phyloP scores from a whole-genome alignment of 2,329 filamentous ascomycete species.

The Aspergillus transmontanensis region DNA sequence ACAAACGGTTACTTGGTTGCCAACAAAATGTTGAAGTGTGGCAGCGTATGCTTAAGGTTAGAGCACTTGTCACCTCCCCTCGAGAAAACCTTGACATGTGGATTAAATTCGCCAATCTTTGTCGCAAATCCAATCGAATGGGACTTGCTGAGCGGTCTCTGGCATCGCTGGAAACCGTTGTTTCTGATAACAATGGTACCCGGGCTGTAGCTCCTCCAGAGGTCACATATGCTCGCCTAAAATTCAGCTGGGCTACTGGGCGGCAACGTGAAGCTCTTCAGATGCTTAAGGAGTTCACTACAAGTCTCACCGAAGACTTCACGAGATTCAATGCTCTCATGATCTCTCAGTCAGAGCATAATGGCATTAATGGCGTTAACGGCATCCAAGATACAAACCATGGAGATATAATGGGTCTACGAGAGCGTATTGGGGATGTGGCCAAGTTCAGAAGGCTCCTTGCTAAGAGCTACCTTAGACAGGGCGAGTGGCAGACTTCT shows the following conservation, averaged over 20 bases:
- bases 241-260: slow-evolving; percentile 91
- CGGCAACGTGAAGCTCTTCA: slow-evolving; percentile 64
- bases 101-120: slow-evolving; percentile 99
- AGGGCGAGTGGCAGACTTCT: slow-evolving; percentile 92
- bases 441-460: slow-evolving; percentile 69
- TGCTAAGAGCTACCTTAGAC: slow-evolving; percentile 92
- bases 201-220: slow-evolving; percentile 61
- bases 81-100: slow-evolving; percentile 98
- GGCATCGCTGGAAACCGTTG: slow-evolving; percentile 80
- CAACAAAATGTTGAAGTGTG: slow-evolving; percentile 98
- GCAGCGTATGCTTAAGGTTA: slow-evolving; percentile 96
- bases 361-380: slow-evolving; percentile 52
- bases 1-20: slow-evolving; percentile 88
- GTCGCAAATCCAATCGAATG: slow-evolving; percentile 92
- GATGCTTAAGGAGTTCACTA: slow-evolving; percentile 64
- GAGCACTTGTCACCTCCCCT: slow-evolving; percentile 87
- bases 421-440: slow-evolving; percentile 50
- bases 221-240: slow-evolving; percentile 94
- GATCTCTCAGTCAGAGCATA: slow-evolving; percentile 39
- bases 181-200: slow-evolving; percentile 50
- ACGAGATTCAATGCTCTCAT: slow-evolving; percentile 47
- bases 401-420: slow-evolving; percentile 40
- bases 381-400: slow-evolving; percentile 46
- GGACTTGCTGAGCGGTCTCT: slow-evolving; percentile 94
- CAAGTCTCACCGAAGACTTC: slow-evolving; percentile 62